Conservation (phyloP, 352 stramenopile genomes). For the Phytopythium ostracodes region DNA sequence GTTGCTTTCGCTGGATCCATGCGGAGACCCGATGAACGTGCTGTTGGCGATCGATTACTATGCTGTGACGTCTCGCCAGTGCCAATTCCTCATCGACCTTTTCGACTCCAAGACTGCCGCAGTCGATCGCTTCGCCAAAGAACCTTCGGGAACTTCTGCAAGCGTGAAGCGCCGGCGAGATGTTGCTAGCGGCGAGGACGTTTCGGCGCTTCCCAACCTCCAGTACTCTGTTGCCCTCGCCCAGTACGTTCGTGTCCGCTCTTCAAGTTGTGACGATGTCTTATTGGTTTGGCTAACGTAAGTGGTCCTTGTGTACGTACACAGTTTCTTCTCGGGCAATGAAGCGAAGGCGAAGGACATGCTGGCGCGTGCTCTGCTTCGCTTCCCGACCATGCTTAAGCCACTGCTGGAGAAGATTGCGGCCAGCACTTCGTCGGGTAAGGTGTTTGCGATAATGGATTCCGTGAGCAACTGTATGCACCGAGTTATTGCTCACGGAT, state of each 20-base stretch:
- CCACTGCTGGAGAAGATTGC: conserved; percentile 75
- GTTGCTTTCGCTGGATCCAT: conserved; percentile 65
- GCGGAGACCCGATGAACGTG: conserved; percentile 78
- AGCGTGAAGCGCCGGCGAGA: conserved; percentile 11
- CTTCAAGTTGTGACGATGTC: background rate
- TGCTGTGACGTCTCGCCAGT: conserved; percentile 70
- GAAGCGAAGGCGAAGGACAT: conserved; percentile 51
- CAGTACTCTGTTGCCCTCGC: conserved; percentile 76
- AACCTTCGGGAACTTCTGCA: conserved; percentile 5
- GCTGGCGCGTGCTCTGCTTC: conserved; percentile 52
- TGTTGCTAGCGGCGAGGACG: conserved; percentile 17
- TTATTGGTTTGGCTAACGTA: background rate
- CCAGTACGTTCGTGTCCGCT: conserved; percentile 33
- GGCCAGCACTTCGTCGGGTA: conserved; percentile 61
- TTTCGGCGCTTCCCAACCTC: conserved; percentile 61
- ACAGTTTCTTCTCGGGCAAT: conserved; percentile 66
- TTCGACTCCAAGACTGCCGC: conserved; percentile 49
- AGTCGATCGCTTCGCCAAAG: conserved; percentile 40
- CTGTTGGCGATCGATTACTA: conserved; percentile 85
- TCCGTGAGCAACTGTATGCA: background rate
- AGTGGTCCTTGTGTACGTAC: background rate
- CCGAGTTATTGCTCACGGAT: background rate
- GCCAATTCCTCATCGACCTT: conserved; percentile 74
- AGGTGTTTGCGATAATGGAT: conserved; percentile 5
- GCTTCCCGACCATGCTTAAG: conserved; percentile 68